phyloP scores from a whole-genome alignment of 2,329 filamentous ascomycete genomes.

The Fusarium citri region DNA sequence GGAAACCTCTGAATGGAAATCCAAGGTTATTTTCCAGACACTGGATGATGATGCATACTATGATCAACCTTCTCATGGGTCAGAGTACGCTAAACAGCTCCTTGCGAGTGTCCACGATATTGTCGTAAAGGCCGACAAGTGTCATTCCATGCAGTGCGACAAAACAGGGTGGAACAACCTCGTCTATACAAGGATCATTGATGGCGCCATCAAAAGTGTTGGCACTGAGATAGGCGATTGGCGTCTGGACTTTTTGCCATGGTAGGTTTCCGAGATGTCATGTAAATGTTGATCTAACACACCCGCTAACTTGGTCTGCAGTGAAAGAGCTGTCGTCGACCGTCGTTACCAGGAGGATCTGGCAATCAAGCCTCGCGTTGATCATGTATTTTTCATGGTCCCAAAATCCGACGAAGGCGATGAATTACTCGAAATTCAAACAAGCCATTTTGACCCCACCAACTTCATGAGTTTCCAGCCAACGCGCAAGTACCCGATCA shows the following conservation, averaged over 20 bases:
- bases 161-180: not conserved
- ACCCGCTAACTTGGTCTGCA: not conserved
- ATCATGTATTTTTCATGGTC: not conserved
- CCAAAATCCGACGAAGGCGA: not conserved
- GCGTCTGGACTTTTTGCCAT: not conserved
- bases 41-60: not conserved
- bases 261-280: not conserved
- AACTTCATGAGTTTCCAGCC: not conserved
- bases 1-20: not conserved
- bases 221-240: rapidly evolving
- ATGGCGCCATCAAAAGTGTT: not conserved
- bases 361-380: not conserved
- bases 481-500: not conserved
- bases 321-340: not conserved
- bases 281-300: too few relatives aligned
- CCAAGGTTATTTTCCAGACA: not conserved
- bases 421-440: too few relatives aligned
- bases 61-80: too few relatives aligned
- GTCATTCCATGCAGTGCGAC: not conserved
- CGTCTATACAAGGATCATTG: not conserved
- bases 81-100: too few relatives aligned
- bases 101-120: not conserved
- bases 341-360: not conserved
- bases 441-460: too few relatives aligned
- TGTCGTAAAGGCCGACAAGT: not conserved